These are phyloP conservation scores for Ophiostoma australiae DNA, from an alignment of 2,329 filamentous ascomycete genomes.

Conservation along the genomic window DNA sequence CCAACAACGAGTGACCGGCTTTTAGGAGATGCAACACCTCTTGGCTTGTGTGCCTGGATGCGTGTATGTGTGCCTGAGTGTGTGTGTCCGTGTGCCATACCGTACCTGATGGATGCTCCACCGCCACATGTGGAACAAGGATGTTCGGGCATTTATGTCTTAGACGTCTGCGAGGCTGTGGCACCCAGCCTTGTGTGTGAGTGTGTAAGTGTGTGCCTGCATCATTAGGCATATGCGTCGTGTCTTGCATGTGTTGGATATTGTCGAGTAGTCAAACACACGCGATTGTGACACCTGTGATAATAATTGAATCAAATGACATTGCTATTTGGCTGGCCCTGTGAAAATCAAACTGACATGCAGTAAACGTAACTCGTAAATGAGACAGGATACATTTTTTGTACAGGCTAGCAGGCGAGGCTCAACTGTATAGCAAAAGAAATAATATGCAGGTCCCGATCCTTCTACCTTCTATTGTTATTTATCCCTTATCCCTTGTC, in stretches of 20 bases:
- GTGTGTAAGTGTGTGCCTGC: not conserved
- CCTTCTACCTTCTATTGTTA: not conserved
- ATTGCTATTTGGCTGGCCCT: not conserved
- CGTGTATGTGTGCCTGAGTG: not conserved
- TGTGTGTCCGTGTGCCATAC: not conserved
- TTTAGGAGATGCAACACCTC: not conserved
- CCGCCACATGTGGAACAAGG: constrained; percentile 8
- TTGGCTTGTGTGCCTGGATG: not conserved
- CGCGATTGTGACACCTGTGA: too few species aligned
- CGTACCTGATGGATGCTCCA: not conserved
- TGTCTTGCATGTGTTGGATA: not conserved
- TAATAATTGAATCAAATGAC: not conserved
- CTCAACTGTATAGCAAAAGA: not conserved
- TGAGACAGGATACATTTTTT: not conserved
- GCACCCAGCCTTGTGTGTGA: not conserved
- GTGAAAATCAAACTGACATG: not conserved
- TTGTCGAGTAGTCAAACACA: not conserved
- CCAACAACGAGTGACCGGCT: not conserved
- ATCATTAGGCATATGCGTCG: too few species aligned
- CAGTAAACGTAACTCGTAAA: not conserved
- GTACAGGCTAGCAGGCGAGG: not conserved
- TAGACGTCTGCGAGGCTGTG: not conserved
- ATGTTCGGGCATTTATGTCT: not conserved
- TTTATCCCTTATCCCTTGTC: not conserved
- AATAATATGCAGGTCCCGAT: constrained; percentile 1